Evolutionary conservation across 140 eudicot genomes (phyloP).

Genomic region (Oenanthe javanica): DNA sequence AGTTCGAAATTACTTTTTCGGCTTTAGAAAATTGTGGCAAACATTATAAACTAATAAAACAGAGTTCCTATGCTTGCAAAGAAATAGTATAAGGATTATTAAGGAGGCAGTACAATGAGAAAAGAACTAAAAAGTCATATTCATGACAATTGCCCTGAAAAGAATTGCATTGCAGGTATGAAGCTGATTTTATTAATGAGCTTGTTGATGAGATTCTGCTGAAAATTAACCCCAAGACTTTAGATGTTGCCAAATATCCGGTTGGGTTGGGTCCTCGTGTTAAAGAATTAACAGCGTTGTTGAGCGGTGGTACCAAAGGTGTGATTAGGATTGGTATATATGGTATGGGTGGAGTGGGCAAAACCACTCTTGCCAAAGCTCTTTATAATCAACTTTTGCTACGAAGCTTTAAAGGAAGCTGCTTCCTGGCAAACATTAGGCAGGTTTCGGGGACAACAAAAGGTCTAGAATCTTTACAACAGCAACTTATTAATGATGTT

Average conservation of each 20-base stretch:
- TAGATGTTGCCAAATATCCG: too few relatives aligned
- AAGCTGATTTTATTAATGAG: constrained; percentile 1
- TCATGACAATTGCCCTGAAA: background rate
- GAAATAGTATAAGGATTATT: too few relatives aligned
- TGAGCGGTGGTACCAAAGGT: too few relatives aligned
- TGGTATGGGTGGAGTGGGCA: too few relatives aligned
- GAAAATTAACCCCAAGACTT: background rate
- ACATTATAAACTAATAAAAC: background rate
- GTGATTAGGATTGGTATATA: too few relatives aligned
- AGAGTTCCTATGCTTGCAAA: background rate
- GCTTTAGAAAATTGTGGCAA: too few relatives aligned
- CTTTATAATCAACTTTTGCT: too few relatives aligned
- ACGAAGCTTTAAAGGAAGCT: background rate
- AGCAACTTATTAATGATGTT: background rate
- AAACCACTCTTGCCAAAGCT: too few relatives aligned
- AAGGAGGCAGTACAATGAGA: background rate
- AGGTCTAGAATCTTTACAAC: constrained; percentile 10
- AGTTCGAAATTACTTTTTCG: too few relatives aligned
- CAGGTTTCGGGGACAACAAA: background rate
- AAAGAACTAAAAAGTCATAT: background rate
- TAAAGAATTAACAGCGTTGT: too few relatives aligned
- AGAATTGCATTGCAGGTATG: background rate
- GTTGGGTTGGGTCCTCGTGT: too few relatives aligned
- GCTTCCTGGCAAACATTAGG: constrained; percentile 10
- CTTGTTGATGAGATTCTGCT: background rate